Base-by-base conservation (phyloP, 768 basidiomycete species). In the Mycena haematopus region DNA sequence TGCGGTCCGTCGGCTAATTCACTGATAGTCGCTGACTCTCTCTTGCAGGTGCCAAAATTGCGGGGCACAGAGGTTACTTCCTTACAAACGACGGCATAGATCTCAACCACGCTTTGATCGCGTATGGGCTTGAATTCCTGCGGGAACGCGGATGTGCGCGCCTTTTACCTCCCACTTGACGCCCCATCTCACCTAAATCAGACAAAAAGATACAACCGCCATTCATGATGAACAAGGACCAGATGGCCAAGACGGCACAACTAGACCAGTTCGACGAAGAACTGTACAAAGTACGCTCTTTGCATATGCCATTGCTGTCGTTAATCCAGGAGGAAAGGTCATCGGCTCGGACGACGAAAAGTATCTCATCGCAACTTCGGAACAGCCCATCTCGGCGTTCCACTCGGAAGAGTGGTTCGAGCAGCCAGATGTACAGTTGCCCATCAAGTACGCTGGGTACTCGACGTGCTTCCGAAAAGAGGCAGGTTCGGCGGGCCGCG, bases 391-490 rank as follows among this genome's bases (percentile, higher is more conserved):
- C 76, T 99, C 97, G 8, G 92, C 93, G 4, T 92, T 88, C 76
- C 95, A 98, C 79, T 86, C 91, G 54, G 96, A 96, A 70, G 97
- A 99, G 77, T 98, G 96, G 95, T 96, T 99, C 76, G 96, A 96
- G 70, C 86, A 88, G 74, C 95, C 95, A 1, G 88, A 93, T 51
- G 87, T 85, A 25, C 94, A 96, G 73, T 88, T 99, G 19, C 97
- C 97, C 1, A 83, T 97, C 72, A 83, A 84, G 78, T 97, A 91
- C 71, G 92, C 92, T 0, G 91, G 91, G 24, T 93, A 90, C 75
- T 93, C 90, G 71, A 99, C 96, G 17, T 99, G 96, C 76, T 99
- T 99, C 90, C 89, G 97, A 31, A 99, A 99, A 78, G 97, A 99
- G 79, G 97, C 97, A 2, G 97, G 97, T 33, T 92, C 95, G 2